Evolutionary conservation across 2,329 filamentous ascomycete genomes (phyloP).

Genomic region (Aspergillus spinulosporus): DNA sequence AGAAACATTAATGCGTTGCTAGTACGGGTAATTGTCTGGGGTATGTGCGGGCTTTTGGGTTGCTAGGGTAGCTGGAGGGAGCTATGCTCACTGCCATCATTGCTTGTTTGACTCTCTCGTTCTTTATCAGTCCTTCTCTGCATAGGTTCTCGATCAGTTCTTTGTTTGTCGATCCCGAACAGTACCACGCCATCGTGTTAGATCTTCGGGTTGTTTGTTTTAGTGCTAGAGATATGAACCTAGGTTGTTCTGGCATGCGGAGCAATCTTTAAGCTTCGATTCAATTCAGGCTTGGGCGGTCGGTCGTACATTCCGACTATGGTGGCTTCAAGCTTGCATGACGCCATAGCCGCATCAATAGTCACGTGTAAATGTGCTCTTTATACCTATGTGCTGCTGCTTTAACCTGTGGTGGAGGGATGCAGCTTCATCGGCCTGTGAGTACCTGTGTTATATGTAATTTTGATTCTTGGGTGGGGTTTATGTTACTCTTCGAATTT

Average conservation of each 20-base stretch:
- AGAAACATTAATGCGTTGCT: background rate
- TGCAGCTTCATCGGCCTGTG: no score
- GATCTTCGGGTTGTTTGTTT: slow-evolving; percentile 15
- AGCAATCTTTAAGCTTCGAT: no score
- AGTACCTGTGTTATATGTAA: no score
- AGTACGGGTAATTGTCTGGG: background rate
- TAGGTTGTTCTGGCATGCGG: background rate
- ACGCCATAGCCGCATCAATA: no score
- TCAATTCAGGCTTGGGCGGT: no score
- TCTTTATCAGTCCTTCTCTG: slow-evolving; percentile 70
- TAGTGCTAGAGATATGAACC: background rate
- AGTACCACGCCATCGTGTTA: slow-evolving; percentile 80
- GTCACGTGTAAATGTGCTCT: no score
- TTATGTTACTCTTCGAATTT: no score
- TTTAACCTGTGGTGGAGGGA: no score
- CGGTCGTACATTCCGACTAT: no score
- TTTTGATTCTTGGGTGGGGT: no score
- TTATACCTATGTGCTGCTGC: no score
- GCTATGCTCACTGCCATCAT: slow-evolving; percentile 66
- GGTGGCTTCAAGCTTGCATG: no score
- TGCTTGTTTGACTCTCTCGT: slow-evolving; percentile 70
- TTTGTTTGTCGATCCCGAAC: slow-evolving; percentile 71
- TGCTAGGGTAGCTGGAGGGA: background rate
- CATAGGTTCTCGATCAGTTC: slow-evolving; percentile 78
- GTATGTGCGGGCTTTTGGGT: background rate